Evolutionary conservation across 2,329 filamentous ascomycete species (phyloP).

Genomic region (Trichoderma sp.): DNA sequence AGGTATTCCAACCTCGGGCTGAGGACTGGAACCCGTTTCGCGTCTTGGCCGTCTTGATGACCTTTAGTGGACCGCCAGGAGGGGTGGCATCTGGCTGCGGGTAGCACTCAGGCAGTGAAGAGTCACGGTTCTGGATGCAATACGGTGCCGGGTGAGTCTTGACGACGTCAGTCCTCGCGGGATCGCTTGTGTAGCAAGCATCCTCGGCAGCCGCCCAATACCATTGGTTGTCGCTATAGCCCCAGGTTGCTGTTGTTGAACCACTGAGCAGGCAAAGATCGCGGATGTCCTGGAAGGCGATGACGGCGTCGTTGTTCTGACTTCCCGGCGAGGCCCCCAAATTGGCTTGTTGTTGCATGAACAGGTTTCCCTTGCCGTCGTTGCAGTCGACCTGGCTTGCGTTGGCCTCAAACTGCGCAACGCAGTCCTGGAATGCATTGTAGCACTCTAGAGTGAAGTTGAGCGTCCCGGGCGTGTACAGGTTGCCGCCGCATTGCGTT

Average conservation of each 20-base stretch:
- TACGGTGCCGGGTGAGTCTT: constrained; percentile 19
- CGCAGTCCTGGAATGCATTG: constrained; percentile 19
- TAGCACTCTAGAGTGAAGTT: constrained; percentile 27
- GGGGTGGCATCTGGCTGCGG: constrained; percentile 16
- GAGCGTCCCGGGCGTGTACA: constrained; percentile 24
- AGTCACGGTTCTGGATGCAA: constrained; percentile 28
- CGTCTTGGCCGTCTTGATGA: constrained; percentile 26
- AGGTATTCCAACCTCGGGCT: constrained; percentile 28
- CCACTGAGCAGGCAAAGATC: constrained; percentile 27
- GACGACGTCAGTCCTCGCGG: constrained; percentile 17
- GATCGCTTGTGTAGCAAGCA: constrained; percentile 18
- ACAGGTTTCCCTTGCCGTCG: constrained; percentile 21
- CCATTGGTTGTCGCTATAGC: constrained; percentile 29
- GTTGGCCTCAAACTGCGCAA: constrained; percentile 17
- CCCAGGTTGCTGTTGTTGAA: constrained; percentile 25
- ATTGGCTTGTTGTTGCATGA: constrained; percentile 28
- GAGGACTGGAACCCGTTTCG: constrained; percentile 20
- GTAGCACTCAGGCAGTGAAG: constrained; percentile 22
- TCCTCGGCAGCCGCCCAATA: constrained; percentile 25
- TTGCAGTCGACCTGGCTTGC: constrained; percentile 23
- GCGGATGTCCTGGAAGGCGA: constrained; percentile 26
- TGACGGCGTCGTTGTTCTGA: constrained; percentile 22
- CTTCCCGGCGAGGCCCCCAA: constrained; percentile 3
- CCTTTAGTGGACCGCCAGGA: constrained; percentile 19
- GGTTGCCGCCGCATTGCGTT: constrained; percentile 25